Base-by-base conservation (phyloP, 306 rosid species). In the Lathyrus tuberosus region DNA sequence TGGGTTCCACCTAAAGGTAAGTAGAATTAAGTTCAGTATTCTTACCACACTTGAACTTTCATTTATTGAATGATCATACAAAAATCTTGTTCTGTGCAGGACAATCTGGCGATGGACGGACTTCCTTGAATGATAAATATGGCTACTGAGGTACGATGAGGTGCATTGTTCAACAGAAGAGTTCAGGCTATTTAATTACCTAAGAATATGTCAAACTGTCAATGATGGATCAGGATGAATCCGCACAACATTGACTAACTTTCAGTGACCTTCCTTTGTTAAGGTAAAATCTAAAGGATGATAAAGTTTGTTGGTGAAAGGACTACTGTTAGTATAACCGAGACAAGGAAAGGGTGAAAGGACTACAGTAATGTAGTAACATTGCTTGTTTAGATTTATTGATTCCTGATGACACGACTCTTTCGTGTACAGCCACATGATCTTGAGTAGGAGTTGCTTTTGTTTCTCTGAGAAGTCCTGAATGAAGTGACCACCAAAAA, bases 1-100 rank as follows among this genome's bases (percentile, higher is more conserved):
- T 94, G 98, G 98, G 88, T 90, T 52, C 98, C 98, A 28, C 98
- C 98, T 16, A 59, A 85, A 87, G 98, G 98, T 88, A 77, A 51
- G 76, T 72, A 37, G n/a, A 41, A 18, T 60, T 62, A 56, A 62
- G 49, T 80, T 76, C 69, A 42, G 28, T 15, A 42, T 16, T 61
- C 59, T 15, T 40, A 15, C 16, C 62, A 2, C 15, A 62, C 9
- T 69, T 66, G 54, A 51, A 59, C 65, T 46, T 28, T 16, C 66
- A 49, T 58, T 48, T 57, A 6, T 71, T 8, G 62, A 53, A 20
- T 78, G 13, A 42, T 51, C 62, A 22, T 70, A 35, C 44, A 51
- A 51, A n/a, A n/a, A 75, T 64, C 37, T 26, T 70, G 53, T 58
- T 75, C 49, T 53, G 38, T 76, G 85, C 96, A 94, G 99, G 99